phyloP scores from a whole-genome alignment of 495 filamentous ascomycete species.

The Chaetomium tenue region DNA sequence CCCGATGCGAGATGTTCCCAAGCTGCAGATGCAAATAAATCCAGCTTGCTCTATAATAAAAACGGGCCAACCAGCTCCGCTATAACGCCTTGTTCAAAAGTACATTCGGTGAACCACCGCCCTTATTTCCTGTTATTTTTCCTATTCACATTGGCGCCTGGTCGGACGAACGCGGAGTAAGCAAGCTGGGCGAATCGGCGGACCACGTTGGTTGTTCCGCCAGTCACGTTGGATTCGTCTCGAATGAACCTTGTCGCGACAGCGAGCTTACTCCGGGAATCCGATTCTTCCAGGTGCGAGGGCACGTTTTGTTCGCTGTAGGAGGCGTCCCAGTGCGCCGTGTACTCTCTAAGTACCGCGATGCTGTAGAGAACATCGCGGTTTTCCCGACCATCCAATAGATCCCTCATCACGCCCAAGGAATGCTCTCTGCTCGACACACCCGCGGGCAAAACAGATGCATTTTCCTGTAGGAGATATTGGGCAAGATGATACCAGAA shows the following conservation, averaged over 20 bases:
- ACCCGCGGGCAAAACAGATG: constrained; percentile 40
- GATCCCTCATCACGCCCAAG: constrained; percentile 58
- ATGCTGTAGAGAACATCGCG: constrained; percentile 92
- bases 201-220: constrained; percentile 75
- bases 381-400: constrained; percentile 78
- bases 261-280: constrained; percentile 67
- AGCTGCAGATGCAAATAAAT: not conserved
- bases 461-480: constrained; percentile 67
- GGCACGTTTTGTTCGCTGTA: constrained; percentile 58
- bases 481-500: constrained; percentile 78
- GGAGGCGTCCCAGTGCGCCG: constrained; percentile 63
- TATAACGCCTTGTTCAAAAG: not conserved
- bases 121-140: not conserved
- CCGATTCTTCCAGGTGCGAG: constrained; percentile 64
- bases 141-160: constrained; percentile 37
- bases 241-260: constrained; percentile 82
- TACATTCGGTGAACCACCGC: not conserved
- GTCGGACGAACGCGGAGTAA: constrained; percentile 45
- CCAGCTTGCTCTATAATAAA: not conserved
- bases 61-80: not conserved
- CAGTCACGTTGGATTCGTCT: constrained; percentile 65
- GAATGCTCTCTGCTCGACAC: constrained; percentile 59
- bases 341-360: constrained; percentile 71
- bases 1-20: not conserved
- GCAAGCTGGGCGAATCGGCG: constrained; percentile 75